phyloP scores from a whole-genome alignment of 2,329 filamentous ascomycete genomes.

The Septoria petroselini region DNA sequence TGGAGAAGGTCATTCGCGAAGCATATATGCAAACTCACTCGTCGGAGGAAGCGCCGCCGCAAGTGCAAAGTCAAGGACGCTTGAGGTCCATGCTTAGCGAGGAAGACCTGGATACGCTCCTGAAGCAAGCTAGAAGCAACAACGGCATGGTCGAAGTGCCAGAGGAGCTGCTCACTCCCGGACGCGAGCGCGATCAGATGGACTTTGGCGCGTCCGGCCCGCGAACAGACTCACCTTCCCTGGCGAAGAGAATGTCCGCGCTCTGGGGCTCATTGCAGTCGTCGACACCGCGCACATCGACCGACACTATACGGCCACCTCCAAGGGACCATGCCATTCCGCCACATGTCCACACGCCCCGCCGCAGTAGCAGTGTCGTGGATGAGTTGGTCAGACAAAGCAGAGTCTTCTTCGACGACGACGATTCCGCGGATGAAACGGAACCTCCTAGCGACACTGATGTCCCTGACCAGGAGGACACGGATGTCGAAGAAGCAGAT shows the following conservation, averaged over 20 bases:
- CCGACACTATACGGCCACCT: conserved; percentile 26
- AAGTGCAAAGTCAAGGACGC: conserved; percentile 21
- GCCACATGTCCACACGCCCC: conserved; percentile 14
- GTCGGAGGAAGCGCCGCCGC: conserved; percentile 26
- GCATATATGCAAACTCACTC: conserved; percentile 49
- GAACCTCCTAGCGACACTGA: conserved; percentile 15
- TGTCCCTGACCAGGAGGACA: conserved; percentile 11
- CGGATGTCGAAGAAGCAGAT: conserved; percentile 13
- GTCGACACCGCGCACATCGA: conserved; percentile 23
- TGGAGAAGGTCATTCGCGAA: conserved; percentile 67
- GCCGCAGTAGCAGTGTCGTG: conserved; percentile 39
- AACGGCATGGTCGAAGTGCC: conserved; percentile 33
- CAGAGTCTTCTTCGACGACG: conserved; percentile 47
- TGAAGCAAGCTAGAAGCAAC: conserved; percentile 37
- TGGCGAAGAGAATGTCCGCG: conserved; percentile 34
- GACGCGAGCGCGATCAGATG: conserved; percentile 18
- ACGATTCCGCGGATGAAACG: conserved; percentile 40
- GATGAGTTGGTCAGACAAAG: conserved; percentile 48
- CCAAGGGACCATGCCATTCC: conserved; percentile 14
- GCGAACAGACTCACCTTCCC: conserved; percentile 31
- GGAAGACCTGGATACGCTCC: conserved; percentile 46
- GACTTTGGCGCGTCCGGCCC: conserved; percentile 19
- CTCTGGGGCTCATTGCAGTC: conserved; percentile 30
- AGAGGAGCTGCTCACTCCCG: conserved; percentile 26
- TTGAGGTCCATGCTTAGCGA: conserved; percentile 44